Percentiles rank a stretch among this genome's conserved stretches.
phyloP scores from a whole-genome alignment of 805 yeast species.

The Diddensiella santjacobensis region DNA sequence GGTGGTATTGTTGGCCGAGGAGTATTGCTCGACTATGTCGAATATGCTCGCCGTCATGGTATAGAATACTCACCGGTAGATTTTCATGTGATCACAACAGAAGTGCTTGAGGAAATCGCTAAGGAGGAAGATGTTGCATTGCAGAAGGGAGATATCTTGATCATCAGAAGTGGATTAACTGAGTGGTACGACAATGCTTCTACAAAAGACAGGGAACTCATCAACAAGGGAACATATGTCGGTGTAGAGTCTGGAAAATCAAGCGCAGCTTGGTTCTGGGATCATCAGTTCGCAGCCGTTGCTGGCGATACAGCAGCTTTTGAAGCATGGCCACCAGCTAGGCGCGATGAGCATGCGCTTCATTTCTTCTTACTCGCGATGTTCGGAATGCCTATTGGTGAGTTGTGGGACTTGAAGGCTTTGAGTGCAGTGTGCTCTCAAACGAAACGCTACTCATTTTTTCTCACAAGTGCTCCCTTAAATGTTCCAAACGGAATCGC shows the following conservation, averaged over 20 bases:
- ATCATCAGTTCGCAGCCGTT: slow-evolving; percentile 14
- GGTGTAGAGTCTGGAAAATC: slow-evolving; percentile 11
- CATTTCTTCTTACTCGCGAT: slow-evolving; percentile 22
- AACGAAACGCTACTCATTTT: slow-evolving; percentile 20
- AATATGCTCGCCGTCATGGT: slow-evolving; percentile 26
- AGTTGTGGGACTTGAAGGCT: slow-evolving; percentile 23
- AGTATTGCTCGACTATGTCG: slow-evolving; percentile 30
- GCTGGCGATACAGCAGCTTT: slow-evolving; percentile 9
- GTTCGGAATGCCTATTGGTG: slow-evolving; percentile 28
- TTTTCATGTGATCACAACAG: slow-evolving; percentile 23
- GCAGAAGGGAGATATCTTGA: slow-evolving; percentile 29
- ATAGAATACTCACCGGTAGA: slow-evolving; percentile 26
- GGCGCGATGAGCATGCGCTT: slow-evolving; percentile 3
- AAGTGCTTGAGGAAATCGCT: slow-evolving; percentile 24
- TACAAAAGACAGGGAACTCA: slow-evolving; percentile 1
- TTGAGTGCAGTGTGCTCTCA: slow-evolving; percentile 18
- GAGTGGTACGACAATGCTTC: slow-evolving; percentile 22
- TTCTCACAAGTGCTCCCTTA: slow-evolving; percentile 26
- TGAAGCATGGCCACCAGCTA: slow-evolving; percentile 12
- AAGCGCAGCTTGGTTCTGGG: slow-evolving; percentile 10
- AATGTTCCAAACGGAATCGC: slow-evolving; percentile 24
- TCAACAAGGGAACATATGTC: slow-evolving; percentile 7
- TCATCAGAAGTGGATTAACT: slow-evolving; percentile 31
- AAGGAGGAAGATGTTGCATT: slow-evolving; percentile 24
- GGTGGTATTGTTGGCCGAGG: slow-evolving; percentile 34